Evolutionary conservation across 75 land plant species (phyloP).

Genomic region (Picea glauca): DNA sequence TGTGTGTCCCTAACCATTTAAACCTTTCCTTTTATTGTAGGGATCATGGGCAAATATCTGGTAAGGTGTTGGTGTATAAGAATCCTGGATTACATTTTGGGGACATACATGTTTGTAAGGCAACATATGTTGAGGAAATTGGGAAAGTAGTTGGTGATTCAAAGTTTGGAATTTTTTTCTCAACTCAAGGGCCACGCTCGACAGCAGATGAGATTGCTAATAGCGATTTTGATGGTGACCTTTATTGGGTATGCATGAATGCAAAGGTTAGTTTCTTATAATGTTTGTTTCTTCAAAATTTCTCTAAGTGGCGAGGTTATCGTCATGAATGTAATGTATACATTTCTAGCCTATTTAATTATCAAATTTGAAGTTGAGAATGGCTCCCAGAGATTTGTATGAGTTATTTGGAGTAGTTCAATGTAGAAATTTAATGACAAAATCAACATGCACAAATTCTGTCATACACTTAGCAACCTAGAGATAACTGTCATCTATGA

Average conservation of each 20-base stretch:
- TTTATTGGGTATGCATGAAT: conserved; percentile 75
- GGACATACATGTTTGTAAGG: conserved; percentile 67
- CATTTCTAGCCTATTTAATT: no score
- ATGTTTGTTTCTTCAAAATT: no score
- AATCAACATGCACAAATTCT: no score
- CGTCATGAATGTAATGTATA: no score
- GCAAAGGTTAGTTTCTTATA: conserved; percentile 33
- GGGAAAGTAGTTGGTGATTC: conserved; percentile 53
- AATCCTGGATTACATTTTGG: conserved; percentile 85
- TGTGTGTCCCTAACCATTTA: neutral
- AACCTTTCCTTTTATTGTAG: conserved; percentile 16
- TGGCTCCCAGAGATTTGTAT: no score
- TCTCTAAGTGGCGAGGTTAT: no score
- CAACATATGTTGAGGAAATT: conserved; percentile 54
- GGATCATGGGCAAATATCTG: conserved; percentile 58
- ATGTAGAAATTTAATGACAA: no score
- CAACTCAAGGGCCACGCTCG: conserved; percentile 65
- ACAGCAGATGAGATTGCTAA: conserved; percentile 82
- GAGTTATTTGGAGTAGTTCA: no score
- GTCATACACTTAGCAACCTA: no score
- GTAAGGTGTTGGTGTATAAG: conserved; percentile 74
- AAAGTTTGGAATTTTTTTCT: conserved; percentile 78
- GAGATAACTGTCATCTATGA: no score
- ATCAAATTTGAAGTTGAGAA: no score
- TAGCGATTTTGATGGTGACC: conserved; percentile 90